These are phyloP conservation scores for Cercophora samala DNA, from an alignment of 495 filamentous ascomycete genomes.

Conservation along the genomic window DNA sequence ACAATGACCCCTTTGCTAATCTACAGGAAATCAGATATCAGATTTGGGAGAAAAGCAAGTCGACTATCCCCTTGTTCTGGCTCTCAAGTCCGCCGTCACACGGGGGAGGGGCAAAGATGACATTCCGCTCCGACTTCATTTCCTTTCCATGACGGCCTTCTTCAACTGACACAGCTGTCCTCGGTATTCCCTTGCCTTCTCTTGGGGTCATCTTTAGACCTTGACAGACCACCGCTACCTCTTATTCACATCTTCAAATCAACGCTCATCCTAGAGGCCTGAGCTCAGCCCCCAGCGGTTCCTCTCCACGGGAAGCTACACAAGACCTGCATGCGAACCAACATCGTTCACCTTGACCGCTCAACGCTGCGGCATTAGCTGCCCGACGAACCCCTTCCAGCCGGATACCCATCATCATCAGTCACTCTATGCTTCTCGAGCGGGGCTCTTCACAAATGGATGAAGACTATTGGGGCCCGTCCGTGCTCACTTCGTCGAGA, in stretches of 20 bases:
- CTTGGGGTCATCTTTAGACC: background rate
- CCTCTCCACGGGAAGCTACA: conserved; percentile 1
- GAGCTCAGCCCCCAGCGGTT: background rate
- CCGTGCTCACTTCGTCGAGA: background rate
- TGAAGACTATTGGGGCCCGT: background rate
- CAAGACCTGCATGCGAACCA: conserved; percentile 6
- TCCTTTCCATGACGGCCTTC: background rate
- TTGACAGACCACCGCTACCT: background rate
- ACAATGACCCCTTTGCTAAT: background rate
- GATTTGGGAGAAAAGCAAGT: background rate
- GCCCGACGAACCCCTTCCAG: background rate
- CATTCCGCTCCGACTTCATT: background rate
- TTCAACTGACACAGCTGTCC: background rate
- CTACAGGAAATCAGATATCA: background rate
- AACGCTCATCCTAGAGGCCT: background rate
- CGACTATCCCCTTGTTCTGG: background rate
- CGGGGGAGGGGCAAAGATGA: background rate
- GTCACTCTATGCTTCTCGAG: background rate
- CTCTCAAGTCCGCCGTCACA: background rate
- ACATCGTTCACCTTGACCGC: background rate
- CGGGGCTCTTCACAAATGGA: background rate
- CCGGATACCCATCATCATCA: background rate
- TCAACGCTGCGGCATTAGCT: background rate
- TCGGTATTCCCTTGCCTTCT: background rate
- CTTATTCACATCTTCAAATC: background rate